phyloP scores from a whole-genome alignment of 805 yeast genomes.

The Candida arabinofermentans region DNA sequence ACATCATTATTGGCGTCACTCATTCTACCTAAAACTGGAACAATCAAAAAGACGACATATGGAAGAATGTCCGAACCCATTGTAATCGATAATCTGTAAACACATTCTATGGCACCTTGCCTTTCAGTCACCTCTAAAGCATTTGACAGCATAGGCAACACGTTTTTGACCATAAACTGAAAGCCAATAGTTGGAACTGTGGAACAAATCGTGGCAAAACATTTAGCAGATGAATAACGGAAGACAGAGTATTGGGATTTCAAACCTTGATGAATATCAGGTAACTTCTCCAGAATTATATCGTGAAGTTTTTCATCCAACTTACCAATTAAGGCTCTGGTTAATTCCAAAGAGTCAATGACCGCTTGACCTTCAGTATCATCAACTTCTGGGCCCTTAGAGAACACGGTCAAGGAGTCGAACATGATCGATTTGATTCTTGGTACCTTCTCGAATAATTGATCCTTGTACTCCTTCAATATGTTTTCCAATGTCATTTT shows the following conservation, averaged over 20 bases:
- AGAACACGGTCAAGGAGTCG: constrained; percentile 47
- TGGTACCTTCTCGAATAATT: constrained; percentile 58
- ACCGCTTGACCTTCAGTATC: constrained; percentile 66
- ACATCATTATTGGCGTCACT: constrained; percentile 89
- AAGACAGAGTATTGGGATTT: constrained; percentile 75
- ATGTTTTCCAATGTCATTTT: constrained; percentile 61
- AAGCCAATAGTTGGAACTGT: constrained; percentile 67
- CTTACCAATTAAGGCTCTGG: constrained; percentile 67
- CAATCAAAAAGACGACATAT: constrained; percentile 90
- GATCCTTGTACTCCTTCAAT: constrained; percentile 46
- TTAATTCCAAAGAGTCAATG: constrained; percentile 81
- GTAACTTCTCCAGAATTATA: constrained; percentile 50
- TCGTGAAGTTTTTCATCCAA: constrained; percentile 46
- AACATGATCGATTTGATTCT: constrained; percentile 63
- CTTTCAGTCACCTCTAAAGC: constrained; percentile 67
- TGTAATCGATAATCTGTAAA: constrained; percentile 75
- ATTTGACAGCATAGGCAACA: constrained; percentile 77
- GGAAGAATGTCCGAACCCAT: constrained; percentile 92
- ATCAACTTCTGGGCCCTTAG: constrained; percentile 27
- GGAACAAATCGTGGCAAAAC: constrained; percentile 75
- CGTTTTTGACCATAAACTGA: constrained; percentile 69
- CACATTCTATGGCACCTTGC: constrained; percentile 91
- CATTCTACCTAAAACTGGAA: constrained; percentile 96
- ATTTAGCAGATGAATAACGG: constrained; percentile 86
- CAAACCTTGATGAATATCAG: constrained; percentile 49